phyloP scores from a whole-genome alignment of 139 green algal species.

The Coelastrella sp. region DNA sequence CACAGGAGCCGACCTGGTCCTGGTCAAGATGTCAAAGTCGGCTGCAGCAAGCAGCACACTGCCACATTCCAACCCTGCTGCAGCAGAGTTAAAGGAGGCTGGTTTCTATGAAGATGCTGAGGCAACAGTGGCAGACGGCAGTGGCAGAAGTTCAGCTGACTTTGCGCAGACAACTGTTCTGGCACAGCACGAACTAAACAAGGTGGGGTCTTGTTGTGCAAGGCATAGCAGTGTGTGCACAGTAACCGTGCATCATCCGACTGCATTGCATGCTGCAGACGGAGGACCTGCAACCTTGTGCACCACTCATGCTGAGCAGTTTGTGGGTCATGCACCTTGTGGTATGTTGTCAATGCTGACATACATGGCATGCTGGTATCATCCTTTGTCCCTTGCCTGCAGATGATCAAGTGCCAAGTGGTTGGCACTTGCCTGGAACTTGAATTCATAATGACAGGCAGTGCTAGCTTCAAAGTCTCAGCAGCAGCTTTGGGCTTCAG shows the following conservation, averaged over 20 bases:
- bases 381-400: background rate
- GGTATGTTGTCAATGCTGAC: background rate
- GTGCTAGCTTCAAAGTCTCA: slow-evolving; percentile 31
- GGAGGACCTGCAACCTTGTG: background rate
- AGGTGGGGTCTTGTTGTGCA: background rate
- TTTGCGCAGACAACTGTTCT: slow-evolving; percentile 16
- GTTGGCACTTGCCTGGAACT: slow-evolving; percentile 6
- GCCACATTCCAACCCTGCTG: background rate
- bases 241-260: background rate
- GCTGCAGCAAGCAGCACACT: background rate
- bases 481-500: slow-evolving; percentile 43
- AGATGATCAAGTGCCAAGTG: slow-evolving; percentile 29
- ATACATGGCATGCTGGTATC: background rate
- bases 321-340: no score
- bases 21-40: slow-evolving; percentile 32
- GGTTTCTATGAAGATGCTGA: background rate
- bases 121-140: background rate
- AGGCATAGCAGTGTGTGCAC: no score
- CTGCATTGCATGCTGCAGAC: background rate
- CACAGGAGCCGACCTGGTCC: slow-evolving; percentile 32
- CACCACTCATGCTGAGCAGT: no score
- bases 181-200: slow-evolving; percentile 37
- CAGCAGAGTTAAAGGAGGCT: background rate
- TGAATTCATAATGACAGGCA: slow-evolving; percentile 33
- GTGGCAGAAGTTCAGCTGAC: background rate